Base-by-base conservation (phyloP, 495 filamentous ascomycete genomes). In the Cudoniella acicularis region DNA sequence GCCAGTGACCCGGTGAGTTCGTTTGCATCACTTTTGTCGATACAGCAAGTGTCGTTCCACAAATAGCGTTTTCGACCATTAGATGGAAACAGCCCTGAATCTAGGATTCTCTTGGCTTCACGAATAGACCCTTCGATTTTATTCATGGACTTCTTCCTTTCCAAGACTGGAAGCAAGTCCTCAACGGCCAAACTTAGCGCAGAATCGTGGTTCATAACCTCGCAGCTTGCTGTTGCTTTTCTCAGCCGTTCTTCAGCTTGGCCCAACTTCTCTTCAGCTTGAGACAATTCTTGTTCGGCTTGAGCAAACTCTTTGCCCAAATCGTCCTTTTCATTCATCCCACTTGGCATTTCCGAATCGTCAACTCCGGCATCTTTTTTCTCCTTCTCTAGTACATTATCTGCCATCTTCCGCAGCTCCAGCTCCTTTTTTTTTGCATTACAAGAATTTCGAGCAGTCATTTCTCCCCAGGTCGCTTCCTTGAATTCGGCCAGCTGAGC, bases 41-140 rank as follows among this genome's bases (percentile, higher is more conserved):
- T 80, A 62, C 76, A 80, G 60, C 74, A 78, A 0, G 72, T 77
- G 63, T 79, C 76, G 11, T 73, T 71, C 77, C 77, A 80, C 17
- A 80, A 40, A 52, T 79, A 81, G 11, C 67, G 64, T 30, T 72
- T 75, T 49, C 69, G 71, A 1, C 63, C 64, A 16, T 56, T 61
- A 2, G 10, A 27, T 18, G 66, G 69, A 51, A 75, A 77, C 1
- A 70, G 61, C 41, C 70, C 68, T 8, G 27, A 53, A 43, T 73
- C 67, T 46, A 77, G 74, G 11, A 77, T 69, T 1, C 66, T 56
- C 45, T 67, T 71, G 6, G 70, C 70, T 18, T 67, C 57, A 9
- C 63, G 23, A 36, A 77, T 68, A 8, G 71, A 66, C 17, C 65
- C 24, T 10, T 73, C 60, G 25, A 77, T 64, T 60, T 77, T 77